These are phyloP conservation scores for Ophiocytium majus DNA, from an alignment of 352 stramenopile genomes.

Conservation along the genomic window DNA sequence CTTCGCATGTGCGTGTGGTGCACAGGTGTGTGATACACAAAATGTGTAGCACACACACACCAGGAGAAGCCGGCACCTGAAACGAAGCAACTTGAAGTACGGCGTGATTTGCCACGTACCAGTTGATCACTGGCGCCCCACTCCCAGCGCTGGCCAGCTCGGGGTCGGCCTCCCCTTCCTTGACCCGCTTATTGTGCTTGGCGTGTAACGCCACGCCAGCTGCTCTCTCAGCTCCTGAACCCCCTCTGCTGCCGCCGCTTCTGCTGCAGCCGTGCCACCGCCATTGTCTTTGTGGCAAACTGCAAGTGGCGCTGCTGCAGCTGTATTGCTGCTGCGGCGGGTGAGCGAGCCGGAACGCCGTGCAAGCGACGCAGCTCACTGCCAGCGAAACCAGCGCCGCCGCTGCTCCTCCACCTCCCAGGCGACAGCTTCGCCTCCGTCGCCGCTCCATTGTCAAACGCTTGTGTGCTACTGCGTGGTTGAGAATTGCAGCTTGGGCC, in stretches of 20 bases:
- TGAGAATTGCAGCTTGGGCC: too few species aligned
- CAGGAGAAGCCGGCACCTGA: too few species aligned
- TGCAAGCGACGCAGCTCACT: constrained; percentile 3
- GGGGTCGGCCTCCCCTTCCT: not conserved
- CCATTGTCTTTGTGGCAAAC: too few species aligned
- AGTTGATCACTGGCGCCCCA: constrained; percentile 7
- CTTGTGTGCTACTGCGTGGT: too few species aligned
- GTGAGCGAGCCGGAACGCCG: not conserved
- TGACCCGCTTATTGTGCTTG: constrained; percentile 20
- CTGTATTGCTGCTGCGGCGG: not conserved
- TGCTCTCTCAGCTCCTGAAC: too few species aligned
- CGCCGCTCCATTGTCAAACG: too few species aligned
- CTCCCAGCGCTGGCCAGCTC: not conserved
- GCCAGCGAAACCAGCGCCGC: not conserved
- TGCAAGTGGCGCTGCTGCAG: not conserved
- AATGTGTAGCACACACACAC: too few species aligned
- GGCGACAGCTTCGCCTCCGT: not conserved
- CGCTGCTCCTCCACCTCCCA: not conserved
- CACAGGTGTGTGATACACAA: too few species aligned
- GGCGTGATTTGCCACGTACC: not conserved
- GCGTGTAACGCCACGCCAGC: too few species aligned
- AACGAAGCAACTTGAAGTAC: constrained; percentile 24
- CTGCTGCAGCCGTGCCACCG: too few species aligned
- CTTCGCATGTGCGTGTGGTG: too few species aligned
- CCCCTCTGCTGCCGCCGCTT: too few species aligned